Evolutionary conservation across 2,329 filamentous ascomycete genomes (phyloP), one percentile per base, ranked within the genome.

Genomic region (Bipolaris bicolor): DNA sequence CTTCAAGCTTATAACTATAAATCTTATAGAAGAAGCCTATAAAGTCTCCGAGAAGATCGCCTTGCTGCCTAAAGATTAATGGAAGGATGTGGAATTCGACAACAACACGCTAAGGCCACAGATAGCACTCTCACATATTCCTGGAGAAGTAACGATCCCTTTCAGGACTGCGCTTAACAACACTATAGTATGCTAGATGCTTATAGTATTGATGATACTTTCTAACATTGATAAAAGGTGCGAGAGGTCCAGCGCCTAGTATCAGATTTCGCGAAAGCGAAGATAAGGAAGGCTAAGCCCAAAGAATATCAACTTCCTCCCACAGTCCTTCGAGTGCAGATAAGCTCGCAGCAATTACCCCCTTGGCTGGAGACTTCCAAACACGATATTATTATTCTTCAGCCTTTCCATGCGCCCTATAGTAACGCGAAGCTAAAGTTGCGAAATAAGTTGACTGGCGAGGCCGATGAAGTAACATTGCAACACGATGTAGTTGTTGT

Each of bases 221-320:
- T 16, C 22, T 36, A 18, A 50, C 36, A 5, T 31, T 5, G 22
- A 41, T 2, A 20, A 22, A 40, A 49, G 47, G 47, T 49, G 16
- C 47, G 34, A 49, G 15, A 16, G 31, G 47, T 49, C 47, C 22
- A 49, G 34, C 34, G 20, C 18, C 20, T 49, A 34, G 47, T 49
- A 18, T 22, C n/a, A 29, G 47, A 49, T n/a, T 16, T 49, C 24
- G 47, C 47, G 37, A 49, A 29, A 49, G 47, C 47, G 47, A 49
- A 41, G 33, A 49, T 49, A 49, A 24, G 36, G n/a, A 49, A 49
- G 22, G 34, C 36, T 26, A 49, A n/a, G 47, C 47, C 47, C 15
- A 15, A 39, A 49, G 47, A 49, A 41, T 49, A 49, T 29, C 31
- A 49, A 49, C 47, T 49, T 39, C 47, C 47, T n/a, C 47, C 47